Conservation (phyloP, 306 rosid species). For the Cucumis hystrix region DNA sequence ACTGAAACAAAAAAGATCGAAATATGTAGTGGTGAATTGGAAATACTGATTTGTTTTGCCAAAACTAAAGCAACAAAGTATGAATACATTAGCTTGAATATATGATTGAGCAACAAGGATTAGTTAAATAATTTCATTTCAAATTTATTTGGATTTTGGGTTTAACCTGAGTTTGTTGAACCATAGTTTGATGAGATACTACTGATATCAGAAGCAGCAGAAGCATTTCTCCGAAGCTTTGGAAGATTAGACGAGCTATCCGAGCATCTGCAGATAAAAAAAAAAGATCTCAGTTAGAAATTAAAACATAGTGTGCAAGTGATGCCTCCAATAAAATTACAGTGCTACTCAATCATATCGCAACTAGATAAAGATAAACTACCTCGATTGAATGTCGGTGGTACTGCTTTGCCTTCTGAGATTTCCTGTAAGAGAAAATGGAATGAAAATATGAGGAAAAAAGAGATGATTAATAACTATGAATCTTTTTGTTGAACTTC, state of each 20-base stretch:
- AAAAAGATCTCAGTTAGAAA: neutral
- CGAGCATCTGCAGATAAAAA: conserved; percentile 13
- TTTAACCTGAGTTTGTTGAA: conserved; percentile 40
- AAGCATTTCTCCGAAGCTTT: conserved; percentile 44
- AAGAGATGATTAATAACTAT: neutral
- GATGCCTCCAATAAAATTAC: neutral
- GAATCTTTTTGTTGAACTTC: neutral
- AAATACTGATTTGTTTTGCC: neutral
- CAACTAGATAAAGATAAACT: neutral
- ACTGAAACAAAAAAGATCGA: neutral
- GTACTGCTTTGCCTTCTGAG: conserved; percentile 26
- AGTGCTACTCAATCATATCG: neutral
- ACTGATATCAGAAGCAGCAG: conserved; percentile 55
- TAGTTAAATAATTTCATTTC: neutral
- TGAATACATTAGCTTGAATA: neutral
- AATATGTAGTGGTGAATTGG: neutral
- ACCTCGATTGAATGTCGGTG: conserved; percentile 31
- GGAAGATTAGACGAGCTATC: conserved; percentile 26
- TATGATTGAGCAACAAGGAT: neutral
- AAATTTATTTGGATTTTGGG: neutral
- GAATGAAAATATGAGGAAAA: neutral
- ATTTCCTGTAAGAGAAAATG: conserved; percentile 25
- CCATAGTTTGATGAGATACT: conserved; percentile 38
- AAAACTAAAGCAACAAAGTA: neutral
- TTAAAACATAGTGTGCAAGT: neutral